These are phyloP conservation scores for Verticillium isaacii DNA, from an alignment of 2,329 filamentous ascomycete species.

Conservation along the genomic window DNA sequence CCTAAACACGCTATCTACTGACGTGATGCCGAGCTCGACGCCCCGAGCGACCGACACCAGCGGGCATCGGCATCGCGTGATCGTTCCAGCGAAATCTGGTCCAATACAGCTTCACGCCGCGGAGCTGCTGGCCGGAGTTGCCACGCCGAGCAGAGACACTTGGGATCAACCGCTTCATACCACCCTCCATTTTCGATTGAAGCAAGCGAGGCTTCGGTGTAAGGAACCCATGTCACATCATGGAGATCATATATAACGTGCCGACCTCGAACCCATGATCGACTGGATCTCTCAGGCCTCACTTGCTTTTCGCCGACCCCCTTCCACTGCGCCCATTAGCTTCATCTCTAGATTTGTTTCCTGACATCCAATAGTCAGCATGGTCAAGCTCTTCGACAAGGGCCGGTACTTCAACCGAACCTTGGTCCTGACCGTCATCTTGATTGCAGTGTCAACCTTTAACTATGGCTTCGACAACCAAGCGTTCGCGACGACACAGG, in stretches of 20 bases:
- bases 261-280: no score
- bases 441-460: conserved; percentile 30
- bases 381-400: neutral
- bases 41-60: neutral
- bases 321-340: neutral
- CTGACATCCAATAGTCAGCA: neutral
- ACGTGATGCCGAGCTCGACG: neutral
- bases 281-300: no score
- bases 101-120: neutral
- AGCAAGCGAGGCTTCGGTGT: neutral
- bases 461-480: conserved; percentile 36
- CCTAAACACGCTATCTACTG: neutral
- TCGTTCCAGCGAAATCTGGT: neutral
- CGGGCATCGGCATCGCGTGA: neutral
- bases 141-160: neutral
- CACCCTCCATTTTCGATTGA: neutral
- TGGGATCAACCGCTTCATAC: neutral
- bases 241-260: neutral
- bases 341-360: neutral
- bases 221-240: neutral
- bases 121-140: neutral
- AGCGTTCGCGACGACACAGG: conserved; percentile 28
- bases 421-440: conserved; percentile 11
- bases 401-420: conserved; percentile 15
- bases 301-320: neutral